Evolutionary conservation across 2,329 filamentous ascomycete genomes (phyloP).

Genomic region (Zarea fungicola): DNA sequence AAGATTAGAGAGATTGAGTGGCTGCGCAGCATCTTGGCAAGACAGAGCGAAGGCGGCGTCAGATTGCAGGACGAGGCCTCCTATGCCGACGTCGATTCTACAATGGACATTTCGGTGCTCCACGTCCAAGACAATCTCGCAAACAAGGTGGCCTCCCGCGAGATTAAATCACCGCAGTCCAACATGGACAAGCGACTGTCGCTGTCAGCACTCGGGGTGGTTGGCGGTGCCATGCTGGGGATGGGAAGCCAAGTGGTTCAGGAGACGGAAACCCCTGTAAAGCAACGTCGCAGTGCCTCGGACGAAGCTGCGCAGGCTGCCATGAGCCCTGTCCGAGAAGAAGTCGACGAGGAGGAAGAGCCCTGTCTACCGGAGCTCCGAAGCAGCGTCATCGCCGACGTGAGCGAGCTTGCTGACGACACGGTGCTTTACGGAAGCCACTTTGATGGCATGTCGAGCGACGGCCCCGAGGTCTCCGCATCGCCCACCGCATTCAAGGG

Average conservation of each 20-base stretch:
- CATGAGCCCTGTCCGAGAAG: conserved; percentile 17
- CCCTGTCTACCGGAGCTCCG: conserved; percentile 32
- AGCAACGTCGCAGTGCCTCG: not conserved
- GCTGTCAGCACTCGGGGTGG: not conserved
- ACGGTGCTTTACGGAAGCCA: conserved; percentile 34
- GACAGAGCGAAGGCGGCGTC: not conserved
- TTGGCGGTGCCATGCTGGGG: not conserved
- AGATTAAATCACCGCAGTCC: conserved; percentile 12
- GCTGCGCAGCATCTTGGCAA: conserved; percentile 20
- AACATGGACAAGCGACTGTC: not conserved
- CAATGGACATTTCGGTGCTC: conserved; percentile 1
- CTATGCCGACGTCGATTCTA: not conserved
- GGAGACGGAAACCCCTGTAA: conserved; percentile 4
- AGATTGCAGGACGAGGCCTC: not conserved
- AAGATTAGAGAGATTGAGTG: conserved; percentile 65
- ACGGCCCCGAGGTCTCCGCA: conserved; percentile 37
- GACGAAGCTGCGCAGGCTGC: conserved; percentile 11
- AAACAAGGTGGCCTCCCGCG: conserved; percentile 4
- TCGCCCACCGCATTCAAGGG: conserved; percentile 32
- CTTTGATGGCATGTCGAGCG: conserved; percentile 37
- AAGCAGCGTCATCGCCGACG: conserved; percentile 25
- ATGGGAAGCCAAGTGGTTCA: not conserved
- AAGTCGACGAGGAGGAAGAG: conserved; percentile 26
- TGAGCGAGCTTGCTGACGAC: conserved; percentile 32
- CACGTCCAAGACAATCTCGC: conserved; percentile 7